Evolutionary conservation across 2,329 filamentous ascomycete genomes (phyloP).

Genomic region (Phyllosticta citribraziliensis): DNA sequence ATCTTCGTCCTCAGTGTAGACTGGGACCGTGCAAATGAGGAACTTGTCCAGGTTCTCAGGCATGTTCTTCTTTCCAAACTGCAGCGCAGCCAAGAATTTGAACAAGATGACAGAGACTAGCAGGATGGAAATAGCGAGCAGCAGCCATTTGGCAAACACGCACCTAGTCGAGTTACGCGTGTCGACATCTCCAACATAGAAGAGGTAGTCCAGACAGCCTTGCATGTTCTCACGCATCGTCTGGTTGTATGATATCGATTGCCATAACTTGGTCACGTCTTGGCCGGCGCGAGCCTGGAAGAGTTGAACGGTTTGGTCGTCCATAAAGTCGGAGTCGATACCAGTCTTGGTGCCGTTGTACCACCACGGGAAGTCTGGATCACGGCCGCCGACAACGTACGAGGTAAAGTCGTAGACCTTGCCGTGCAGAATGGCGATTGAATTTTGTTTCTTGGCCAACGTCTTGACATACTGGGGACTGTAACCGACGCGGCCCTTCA

Average conservation of each 20-base stretch:
- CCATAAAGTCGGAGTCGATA: slow-evolving; percentile 68
- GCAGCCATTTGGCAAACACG: slow-evolving; percentile 79
- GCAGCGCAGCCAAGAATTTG: slow-evolving; percentile 94
- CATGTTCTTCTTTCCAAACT: slow-evolving; percentile 82
- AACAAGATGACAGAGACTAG: slow-evolving; percentile 76
- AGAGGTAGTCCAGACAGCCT: slow-evolving; percentile 82
- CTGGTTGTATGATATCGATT: slow-evolving; percentile 52
- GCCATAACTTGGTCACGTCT: slow-evolving; percentile 79
- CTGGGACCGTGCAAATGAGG: slow-evolving; percentile 93
- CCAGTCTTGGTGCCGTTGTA: slow-evolving; percentile 6
- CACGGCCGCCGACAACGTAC: slow-evolving; percentile 68
- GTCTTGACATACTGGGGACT: slow-evolving; percentile 65
- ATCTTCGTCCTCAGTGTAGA: slow-evolving; percentile 97
- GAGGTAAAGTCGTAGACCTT: slow-evolving; percentile 83
- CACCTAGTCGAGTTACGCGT: slow-evolving; percentile 80
- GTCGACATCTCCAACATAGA: slow-evolving; percentile 86
- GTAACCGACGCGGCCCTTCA: slow-evolving; percentile 82
- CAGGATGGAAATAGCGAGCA: slow-evolving; percentile 74
- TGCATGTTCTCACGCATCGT: slow-evolving; percentile 58
- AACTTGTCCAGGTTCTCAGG: slow-evolving; percentile 98
- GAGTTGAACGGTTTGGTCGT: slow-evolving; percentile 58
- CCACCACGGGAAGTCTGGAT: slow-evolving; percentile 24
- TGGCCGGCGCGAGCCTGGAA: slow-evolving; percentile 67
- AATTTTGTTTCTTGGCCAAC: slow-evolving; percentile 53
- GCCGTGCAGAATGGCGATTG: slow-evolving; percentile 68